Evolutionary conservation across 768 basidiomycete species (phyloP), one percentile per base, ranked within the genome.

Genomic region (Pisolithus orientalis): DNA sequence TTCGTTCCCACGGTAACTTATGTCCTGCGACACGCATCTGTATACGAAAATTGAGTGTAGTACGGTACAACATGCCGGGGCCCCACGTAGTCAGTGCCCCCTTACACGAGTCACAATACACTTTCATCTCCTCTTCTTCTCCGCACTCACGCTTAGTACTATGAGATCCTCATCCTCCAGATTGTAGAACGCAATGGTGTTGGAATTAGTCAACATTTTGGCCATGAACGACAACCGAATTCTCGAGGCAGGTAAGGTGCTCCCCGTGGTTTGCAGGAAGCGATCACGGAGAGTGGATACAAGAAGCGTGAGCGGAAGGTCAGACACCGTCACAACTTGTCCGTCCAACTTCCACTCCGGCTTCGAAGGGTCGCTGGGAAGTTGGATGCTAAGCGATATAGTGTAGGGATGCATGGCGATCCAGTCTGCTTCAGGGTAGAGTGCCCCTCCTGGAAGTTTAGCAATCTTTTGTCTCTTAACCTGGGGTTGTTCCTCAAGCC

Each of bases 321-420:
- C 92, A 1, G 83, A 78, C 52, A 99, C 77, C 9, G 82, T 83
- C 53, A 94, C 81, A 39, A 83, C 72, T 49, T 76, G 77, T 0
- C 94, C 94, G 62, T 95, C 83, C 50, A 96, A 74, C 62, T 95
- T 94, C 90, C 90, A 95, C 68, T 95, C 94, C 0, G 94, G 86
- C 65, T 90, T 93, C 32, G 84, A 81, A 1, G 85, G 72, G 60
- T 94, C 85, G 49, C 73, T 77, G 1, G 95, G 94, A 57, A 99
- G 75, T 64, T 94, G 91, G 3, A 98, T 75, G 32, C 78, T 76
- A 44, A 99, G 77, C 25, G 86, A 85, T 61, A 98, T 90, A 11
- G 95, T 88, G 59, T 94, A 87, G 31, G 93, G 90, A 66, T 97
- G 92, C 80, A 92, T 84, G 44, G 76, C 76, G 58, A 92, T 82